Percentiles rank a stretch among this genome's conserved stretches.
These are phyloP conservation scores for Epithele typhae DNA, from an alignment of 768 basidiomycete species.

Conservation along the genomic window DNA sequence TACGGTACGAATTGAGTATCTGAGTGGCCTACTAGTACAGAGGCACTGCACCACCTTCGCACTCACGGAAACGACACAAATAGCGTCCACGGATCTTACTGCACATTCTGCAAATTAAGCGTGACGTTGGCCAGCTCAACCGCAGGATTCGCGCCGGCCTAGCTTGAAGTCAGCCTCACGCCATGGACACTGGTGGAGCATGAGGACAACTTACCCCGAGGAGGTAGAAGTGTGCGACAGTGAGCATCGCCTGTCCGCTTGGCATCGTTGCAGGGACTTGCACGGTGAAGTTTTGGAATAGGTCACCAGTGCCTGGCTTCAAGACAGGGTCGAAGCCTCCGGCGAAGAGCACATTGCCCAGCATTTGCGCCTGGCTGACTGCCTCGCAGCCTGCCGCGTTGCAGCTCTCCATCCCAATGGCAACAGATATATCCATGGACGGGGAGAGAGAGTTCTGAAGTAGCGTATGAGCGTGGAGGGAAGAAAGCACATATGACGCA, in stretches of 20 bases:
- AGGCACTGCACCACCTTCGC: too few species aligned
- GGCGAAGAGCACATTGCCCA: conserved; percentile 1
- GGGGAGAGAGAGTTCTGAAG: conserved; percentile 5
- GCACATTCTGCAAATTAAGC: too few species aligned
- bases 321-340: conserved; percentile 2
- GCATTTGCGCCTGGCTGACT: neutral
- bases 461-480: neutral
- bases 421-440: conserved; percentile 3
- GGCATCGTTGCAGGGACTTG: conserved; percentile 15
- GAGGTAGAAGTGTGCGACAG: conserved; percentile 16
- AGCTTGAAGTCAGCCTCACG: neutral
- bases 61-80: too few species aligned
- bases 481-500: neutral
- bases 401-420: conserved; percentile 6
- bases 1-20: too few species aligned
- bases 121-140: neutral
- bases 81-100: too few species aligned
- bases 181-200: neutral
- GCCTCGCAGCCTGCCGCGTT: neutral
- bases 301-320: conserved; percentile 1
- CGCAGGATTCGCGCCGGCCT: neutral
- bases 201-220: conserved; percentile 14
- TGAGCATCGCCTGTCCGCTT: conserved; percentile 7
- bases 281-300: conserved; percentile 24
- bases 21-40: too few species aligned